Evolutionary conservation across 495 filamentous ascomycete genomes (phyloP).

Genomic region (Penicillium cinerascens): DNA sequence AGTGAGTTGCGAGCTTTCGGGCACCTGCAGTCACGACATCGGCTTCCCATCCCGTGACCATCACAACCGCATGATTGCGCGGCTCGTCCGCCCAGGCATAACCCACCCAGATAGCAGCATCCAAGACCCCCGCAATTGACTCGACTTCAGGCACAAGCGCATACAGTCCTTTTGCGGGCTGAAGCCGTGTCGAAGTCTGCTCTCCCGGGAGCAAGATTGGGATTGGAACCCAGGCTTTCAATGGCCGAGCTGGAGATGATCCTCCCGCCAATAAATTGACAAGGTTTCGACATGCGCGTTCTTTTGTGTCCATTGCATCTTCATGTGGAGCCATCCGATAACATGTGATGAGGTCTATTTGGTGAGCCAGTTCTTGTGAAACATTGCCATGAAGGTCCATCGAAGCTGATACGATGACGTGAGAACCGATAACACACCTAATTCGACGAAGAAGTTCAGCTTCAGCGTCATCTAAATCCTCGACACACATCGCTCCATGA

Average conservation of each 20-base stretch:
- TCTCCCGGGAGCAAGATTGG: conserved; percentile 55
- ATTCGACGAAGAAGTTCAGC: conserved; percentile 49
- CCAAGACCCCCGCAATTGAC: conserved; percentile 38
- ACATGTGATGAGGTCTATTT: conserved; percentile 52
- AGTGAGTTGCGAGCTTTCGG: conserved; percentile 43
- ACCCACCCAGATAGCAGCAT: conserved; percentile 58
- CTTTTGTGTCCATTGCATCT: conserved; percentile 50
- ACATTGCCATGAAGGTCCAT: conserved; percentile 61
- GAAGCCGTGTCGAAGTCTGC: conserved; percentile 54
- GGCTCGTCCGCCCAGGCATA: conserved; percentile 60
- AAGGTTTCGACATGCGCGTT: conserved; percentile 52
- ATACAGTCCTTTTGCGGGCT: conserved; percentile 55
- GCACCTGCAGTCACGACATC: conserved; percentile 34
- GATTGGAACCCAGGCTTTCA: conserved; percentile 56
- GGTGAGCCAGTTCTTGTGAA: conserved; percentile 47
- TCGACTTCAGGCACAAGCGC: conserved; percentile 45
- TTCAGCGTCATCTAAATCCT: conserved; percentile 50
- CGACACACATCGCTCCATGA: conserved; percentile 57
- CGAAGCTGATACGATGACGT: conserved; percentile 51
- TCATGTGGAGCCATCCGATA: conserved; percentile 56
- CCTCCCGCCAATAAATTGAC: conserved; percentile 33
- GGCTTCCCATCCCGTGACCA: conserved; percentile 51
- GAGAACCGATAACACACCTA: conserved; percentile 42
- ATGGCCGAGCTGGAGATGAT: conserved; percentile 22
- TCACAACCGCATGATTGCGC: conserved; percentile 50